A percentile compares a stretch with the other conserved stretches of the same genome.
These are phyloP conservation scores for Mycosphaerella sp. DNA, from an alignment of 2,329 filamentous ascomycete species.

Conservation along the genomic window DNA sequence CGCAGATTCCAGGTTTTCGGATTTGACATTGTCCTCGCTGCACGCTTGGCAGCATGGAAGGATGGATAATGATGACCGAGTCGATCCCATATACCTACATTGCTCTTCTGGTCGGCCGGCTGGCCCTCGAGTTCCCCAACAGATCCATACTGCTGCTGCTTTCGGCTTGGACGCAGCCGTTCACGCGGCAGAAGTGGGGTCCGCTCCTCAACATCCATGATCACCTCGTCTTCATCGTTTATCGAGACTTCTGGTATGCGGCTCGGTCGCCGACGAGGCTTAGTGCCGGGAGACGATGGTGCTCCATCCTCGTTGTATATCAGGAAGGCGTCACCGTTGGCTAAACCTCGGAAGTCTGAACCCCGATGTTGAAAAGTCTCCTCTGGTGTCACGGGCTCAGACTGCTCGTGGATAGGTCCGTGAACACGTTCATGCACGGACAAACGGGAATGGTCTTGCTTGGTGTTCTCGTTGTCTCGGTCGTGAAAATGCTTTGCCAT, in stretches of 20 bases:
- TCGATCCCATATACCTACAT: slow-evolving; percentile 27
- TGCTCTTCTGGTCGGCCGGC: not conserved
- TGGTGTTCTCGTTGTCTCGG: slow-evolving; percentile 17
- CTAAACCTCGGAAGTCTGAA: slow-evolving; percentile 6
- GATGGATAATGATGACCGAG: slow-evolving; percentile 30
- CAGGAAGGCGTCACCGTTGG: slow-evolving; percentile 11
- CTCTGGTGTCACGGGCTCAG: slow-evolving; percentile 32
- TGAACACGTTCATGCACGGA: slow-evolving; percentile 24
- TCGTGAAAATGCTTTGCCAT: slow-evolving; percentile 23
- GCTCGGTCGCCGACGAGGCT: slow-evolving; percentile 1
- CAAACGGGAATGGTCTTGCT: not conserved
- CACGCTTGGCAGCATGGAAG: slow-evolving; percentile 14
- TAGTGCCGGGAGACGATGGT: not conserved
- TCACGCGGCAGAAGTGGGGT: slow-evolving; percentile 36
- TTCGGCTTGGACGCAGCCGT: slow-evolving; percentile 23
- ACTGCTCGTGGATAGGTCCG: slow-evolving; percentile 33
- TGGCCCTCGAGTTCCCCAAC: slow-evolving; percentile 26
- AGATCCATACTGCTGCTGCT: slow-evolving; percentile 21
- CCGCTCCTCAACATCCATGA: slow-evolving; percentile 21
- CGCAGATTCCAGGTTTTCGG: slow-evolving; percentile 68
- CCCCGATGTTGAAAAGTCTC: slow-evolving; percentile 6
- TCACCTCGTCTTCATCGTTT: slow-evolving; percentile 23
- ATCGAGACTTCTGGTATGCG: slow-evolving; percentile 29
- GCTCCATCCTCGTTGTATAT: slow-evolving; percentile 13
- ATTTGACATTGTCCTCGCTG: slow-evolving; percentile 42